These are phyloP conservation scores for Chrysochromulina parva DNA, from an alignment of 78 protist species.

Conservation along the genomic window DNA sequence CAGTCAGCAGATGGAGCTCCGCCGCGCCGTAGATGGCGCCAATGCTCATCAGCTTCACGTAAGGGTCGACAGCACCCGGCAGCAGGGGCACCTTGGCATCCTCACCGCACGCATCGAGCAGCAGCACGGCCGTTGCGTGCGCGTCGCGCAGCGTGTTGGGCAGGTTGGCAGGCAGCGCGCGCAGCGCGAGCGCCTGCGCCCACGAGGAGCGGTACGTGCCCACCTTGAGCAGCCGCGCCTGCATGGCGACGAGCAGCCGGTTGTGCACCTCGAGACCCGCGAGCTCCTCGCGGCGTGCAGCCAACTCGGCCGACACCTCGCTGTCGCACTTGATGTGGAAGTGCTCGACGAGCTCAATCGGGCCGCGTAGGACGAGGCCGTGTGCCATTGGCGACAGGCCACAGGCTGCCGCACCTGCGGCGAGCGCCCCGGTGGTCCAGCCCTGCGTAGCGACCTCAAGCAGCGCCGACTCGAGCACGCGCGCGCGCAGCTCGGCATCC, in stretches of 20 bases:
- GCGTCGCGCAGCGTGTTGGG: background rate
- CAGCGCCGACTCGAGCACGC: background rate
- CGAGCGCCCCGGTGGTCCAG: background rate
- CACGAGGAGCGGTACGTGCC: background rate
- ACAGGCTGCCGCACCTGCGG: background rate
- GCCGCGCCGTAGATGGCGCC: constrained; percentile 12
- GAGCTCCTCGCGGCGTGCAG: background rate
- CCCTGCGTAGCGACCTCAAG: background rate
- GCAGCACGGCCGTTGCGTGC: background rate
- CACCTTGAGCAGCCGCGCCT: background rate
- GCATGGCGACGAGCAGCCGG: background rate
- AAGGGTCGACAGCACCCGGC: background rate
- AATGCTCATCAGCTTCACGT: background rate
- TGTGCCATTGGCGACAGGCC: constrained; percentile 11
- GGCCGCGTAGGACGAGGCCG: background rate
- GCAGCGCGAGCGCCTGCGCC: constrained; percentile 20
- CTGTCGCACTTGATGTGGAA: background rate
- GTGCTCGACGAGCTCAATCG: background rate
- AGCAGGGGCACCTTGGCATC: background rate
- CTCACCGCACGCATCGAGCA: background rate
- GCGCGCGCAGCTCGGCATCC: background rate
- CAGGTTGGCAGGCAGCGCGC: background rate
- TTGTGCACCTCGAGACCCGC: background rate
- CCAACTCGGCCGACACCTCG: background rate
- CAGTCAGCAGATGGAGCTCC: background rate